Percentiles rank a stretch among this genome's conserved stretches.
phyloP scores from a whole-genome alignment of 2,329 filamentous ascomycete species.

The Stachybotrys chartarum region DNA sequence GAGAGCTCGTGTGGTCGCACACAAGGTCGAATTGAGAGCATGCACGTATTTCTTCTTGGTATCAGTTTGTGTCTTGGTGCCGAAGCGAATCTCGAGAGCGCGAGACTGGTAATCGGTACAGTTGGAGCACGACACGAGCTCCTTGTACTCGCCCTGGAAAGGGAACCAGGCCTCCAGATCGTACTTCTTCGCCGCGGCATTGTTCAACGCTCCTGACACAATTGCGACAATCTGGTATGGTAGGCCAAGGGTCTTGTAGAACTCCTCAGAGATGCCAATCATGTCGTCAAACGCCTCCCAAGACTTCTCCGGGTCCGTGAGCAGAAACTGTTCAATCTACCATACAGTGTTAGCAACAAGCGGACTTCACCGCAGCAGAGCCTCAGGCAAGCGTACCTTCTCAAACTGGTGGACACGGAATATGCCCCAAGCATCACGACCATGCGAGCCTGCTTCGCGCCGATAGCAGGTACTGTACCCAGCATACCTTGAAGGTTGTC shows the following conservation, averaged over 20 bases:
- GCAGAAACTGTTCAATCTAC: constrained; percentile 66
- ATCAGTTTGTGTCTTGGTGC: constrained; percentile 78
- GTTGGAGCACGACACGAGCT: constrained; percentile 95
- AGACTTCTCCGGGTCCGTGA: constrained; percentile 80
- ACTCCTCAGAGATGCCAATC: constrained; percentile 86
- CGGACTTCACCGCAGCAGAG: not conserved
- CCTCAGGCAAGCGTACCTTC: constrained; percentile 48
- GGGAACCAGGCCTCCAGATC: constrained; percentile 97
- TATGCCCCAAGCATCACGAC: constrained; percentile 93
- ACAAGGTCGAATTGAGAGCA: constrained; percentile 82
- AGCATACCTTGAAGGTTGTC: constrained; percentile 61
- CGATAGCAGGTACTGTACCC: constrained; percentile 95
- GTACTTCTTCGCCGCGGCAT: constrained; percentile 71
- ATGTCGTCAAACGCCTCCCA: constrained; percentile 93
- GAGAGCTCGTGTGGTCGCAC: constrained; percentile 83
- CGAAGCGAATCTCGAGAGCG: constrained; percentile 87
- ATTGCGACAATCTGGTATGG: constrained; percentile 92
- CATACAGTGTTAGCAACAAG: not conserved
- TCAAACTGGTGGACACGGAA: constrained; percentile 99
- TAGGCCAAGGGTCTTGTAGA: constrained; percentile 83
- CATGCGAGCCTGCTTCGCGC: constrained; percentile 81
- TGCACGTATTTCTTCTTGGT: constrained; percentile 89
- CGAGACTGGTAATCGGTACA: constrained; percentile 97
- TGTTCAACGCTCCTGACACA: constrained; percentile 92
- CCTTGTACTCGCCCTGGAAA: constrained; percentile 96